phyloP scores from a whole-genome alignment of 257 asterid species.

The Nicotiana tabacum region DNA sequence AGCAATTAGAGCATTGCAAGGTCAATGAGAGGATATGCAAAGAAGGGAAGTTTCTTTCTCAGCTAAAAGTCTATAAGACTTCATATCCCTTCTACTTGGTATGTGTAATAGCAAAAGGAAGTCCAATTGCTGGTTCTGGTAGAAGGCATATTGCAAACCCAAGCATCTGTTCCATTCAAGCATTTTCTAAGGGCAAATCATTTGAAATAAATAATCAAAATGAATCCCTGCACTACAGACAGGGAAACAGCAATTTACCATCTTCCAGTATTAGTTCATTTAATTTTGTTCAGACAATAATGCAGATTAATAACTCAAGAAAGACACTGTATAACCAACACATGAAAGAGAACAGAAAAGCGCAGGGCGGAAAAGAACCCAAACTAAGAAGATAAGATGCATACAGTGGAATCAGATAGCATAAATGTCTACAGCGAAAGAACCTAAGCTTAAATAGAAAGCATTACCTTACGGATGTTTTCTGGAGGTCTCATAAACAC shows the following conservation, averaged over 20 bases:
- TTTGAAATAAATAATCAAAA: background rate
- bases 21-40: background rate
- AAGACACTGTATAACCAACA: background rate
- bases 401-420: background rate
- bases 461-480: constrained; percentile 77
- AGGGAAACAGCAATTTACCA: background rate
- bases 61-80: background rate
- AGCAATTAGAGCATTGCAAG: background rate
- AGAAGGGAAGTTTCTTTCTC: background rate
- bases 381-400: background rate
- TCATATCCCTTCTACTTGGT: background rate
- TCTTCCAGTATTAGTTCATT: background rate
- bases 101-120: background rate
- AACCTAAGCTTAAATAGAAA: background rate
- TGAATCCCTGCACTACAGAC: background rate
- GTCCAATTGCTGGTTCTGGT: background rate
- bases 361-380: background rate
- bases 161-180: background rate
- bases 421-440: background rate
- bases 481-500: constrained; percentile 84
- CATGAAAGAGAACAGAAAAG: background rate
- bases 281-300: background rate
- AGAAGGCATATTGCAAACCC: background rate
- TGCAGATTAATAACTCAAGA: background rate
- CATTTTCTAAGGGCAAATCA: background rate